Base-by-base conservation (phyloP, 2,329 filamentous ascomycete genomes). In the Penicillium sclerotiorum region DNA sequence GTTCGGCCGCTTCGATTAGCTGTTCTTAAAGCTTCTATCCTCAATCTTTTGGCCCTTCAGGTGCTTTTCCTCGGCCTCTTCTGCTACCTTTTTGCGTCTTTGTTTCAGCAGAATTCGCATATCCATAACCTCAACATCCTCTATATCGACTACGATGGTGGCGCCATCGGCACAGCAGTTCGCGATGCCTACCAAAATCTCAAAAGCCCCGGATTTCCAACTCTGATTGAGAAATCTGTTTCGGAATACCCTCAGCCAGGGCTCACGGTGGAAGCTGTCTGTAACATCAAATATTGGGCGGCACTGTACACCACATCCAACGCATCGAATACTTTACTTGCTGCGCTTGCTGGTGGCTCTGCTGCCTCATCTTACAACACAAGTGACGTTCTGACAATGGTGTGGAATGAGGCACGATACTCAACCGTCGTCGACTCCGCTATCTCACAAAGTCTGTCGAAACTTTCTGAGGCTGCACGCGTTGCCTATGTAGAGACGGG, bases 401-500 rank as follows among this genome's bases (percentile, higher is more conserved):
- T 77, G 47, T 78, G 74, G 73, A 78, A 78, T 52, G 69, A 75
- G 52, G 74, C 72, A 7, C 69, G 72, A 8, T 78, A 79, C 56
- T 57, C 75, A 0, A 60, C 71, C 1, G 59, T 71, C 25, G 58
- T 69, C 5, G 70, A 76, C 33, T 60, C 65, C 0, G 56, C 62
- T n/a, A 45, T 77, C 27, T 55, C 62, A 2, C 41, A 52, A 12
- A 66, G 50, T 47, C 52, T 77, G 23, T 57, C 67, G 30, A 49
- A 58, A 0, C 66, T 78, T 1, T 60, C 70, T 8, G 53, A 61
- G 12, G 61, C 67, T 2, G 68, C 69, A 5, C 63, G 65, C 3
- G 51, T 69, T 7, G 63, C 59, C 3, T 77, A 74, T 59, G 63
- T 53, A 22, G 53, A 63, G 11, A 48, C 61, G 9, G 70, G 71